A percentile compares a stretch with the other conserved stretches of the same genome.
phyloP scores from a whole-genome alignment of 768 basidiomycete species.

The Tubosaeta sp. region DNA sequence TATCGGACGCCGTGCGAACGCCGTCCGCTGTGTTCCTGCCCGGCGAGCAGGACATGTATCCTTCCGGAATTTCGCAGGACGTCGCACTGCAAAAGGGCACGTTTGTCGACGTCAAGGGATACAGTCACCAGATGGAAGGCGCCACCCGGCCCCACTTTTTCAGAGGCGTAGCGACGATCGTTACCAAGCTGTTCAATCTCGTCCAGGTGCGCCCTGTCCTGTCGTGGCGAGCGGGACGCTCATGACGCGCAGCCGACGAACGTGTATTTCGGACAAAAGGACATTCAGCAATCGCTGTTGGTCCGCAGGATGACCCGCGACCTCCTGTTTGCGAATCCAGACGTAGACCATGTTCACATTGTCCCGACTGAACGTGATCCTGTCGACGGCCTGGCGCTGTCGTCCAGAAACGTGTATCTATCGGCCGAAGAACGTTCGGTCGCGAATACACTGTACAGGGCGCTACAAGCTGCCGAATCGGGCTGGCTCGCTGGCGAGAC shows the following conservation, averaged over 20 bases:
- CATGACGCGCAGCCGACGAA: slow-evolving; percentile 58
- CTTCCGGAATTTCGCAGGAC: slow-evolving; percentile 82
- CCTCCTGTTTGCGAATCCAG: slow-evolving; percentile 75
- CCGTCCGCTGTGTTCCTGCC: slow-evolving; percentile 80
- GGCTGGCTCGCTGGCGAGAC: slow-evolving; percentile 52
- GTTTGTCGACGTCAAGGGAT: slow-evolving; percentile 90
- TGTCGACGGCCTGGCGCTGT: slow-evolving; percentile 70
- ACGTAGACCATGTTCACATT: slow-evolving; percentile 71
- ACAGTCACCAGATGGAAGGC: slow-evolving; percentile 92
- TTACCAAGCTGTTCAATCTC: slow-evolving; percentile 91
- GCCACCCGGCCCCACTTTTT: slow-evolving; percentile 85
- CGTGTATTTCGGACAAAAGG: slow-evolving; percentile 97
- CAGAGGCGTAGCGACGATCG: slow-evolving; percentile 91
- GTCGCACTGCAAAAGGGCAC: slow-evolving; percentile 74
- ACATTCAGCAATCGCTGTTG: slow-evolving; percentile 93
- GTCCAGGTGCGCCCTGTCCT: slow-evolving; percentile 56
- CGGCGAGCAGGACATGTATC: slow-evolving; percentile 81
- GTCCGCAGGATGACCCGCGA: slow-evolving; percentile 76
- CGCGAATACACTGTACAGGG: slow-evolving; percentile 63
- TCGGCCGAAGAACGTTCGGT: slow-evolving; percentile 54
- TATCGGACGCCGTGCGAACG: slow-evolving; percentile 34
- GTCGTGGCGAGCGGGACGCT: not conserved
- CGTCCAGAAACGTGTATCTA: slow-evolving; percentile 88
- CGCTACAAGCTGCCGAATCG: slow-evolving; percentile 53
- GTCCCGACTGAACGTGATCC: slow-evolving; percentile 78